These are phyloP conservation scores for Daldinia caldariorum DNA, from an alignment of 495 filamentous ascomycete species.

Conservation along the genomic window DNA sequence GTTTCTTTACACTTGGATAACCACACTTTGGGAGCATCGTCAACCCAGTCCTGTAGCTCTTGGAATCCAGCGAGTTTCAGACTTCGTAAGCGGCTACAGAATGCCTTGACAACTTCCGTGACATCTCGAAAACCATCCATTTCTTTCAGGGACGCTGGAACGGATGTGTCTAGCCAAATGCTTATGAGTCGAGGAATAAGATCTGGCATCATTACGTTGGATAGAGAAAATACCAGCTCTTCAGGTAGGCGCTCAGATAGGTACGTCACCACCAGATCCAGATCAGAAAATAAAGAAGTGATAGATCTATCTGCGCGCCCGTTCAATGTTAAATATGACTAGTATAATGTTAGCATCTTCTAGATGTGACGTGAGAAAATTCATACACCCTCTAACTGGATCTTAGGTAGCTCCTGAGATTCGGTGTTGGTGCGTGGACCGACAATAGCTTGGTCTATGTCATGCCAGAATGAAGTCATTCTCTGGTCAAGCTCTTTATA, in stretches of 20 bases:
- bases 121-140: constrained; percentile 74
- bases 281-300: constrained; percentile 64
- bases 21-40: constrained; percentile 82
- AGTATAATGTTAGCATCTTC: constrained; percentile 36
- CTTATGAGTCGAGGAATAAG: constrained; percentile 72
- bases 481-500: constrained; percentile 63
- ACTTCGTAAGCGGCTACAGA: constrained; percentile 69
- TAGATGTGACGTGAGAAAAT: not conserved
- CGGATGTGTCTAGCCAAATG: constrained; percentile 75
- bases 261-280: constrained; percentile 71
- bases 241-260: constrained; percentile 71
- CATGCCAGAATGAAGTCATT: constrained; percentile 61
- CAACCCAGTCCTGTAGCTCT: constrained; percentile 80
- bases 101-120: constrained; percentile 66
- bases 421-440: constrained; percentile 59
- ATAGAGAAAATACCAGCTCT: constrained; percentile 68
- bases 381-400: constrained; percentile 56
- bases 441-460: constrained; percentile 60
- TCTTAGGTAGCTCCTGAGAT: constrained; percentile 41
- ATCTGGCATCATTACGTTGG: constrained; percentile 71
- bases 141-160: constrained; percentile 76
- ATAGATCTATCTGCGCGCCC: constrained; percentile 53
- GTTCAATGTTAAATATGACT: constrained; percentile 49
- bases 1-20: constrained; percentile 82
- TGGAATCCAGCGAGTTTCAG: constrained; percentile 74